Evolutionary conservation across 2,329 filamentous ascomycete genomes (phyloP).

Genomic region (Torrubiella hemipterigena): DNA sequence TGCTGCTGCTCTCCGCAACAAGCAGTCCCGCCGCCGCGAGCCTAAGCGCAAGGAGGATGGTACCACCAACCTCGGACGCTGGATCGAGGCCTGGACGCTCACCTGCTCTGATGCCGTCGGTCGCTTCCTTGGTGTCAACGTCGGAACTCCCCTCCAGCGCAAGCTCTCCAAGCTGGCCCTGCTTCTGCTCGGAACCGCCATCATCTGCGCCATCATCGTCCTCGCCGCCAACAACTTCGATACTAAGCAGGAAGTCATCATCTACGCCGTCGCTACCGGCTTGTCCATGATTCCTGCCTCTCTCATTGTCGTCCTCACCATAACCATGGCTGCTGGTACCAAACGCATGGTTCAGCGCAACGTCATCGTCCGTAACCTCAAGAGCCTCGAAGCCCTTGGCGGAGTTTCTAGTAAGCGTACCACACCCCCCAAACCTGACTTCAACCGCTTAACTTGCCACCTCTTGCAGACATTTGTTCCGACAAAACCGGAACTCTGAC

Average conservation of each 20-base stretch:
- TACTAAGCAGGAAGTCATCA: constrained; percentile 25
- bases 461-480: constrained; percentile 38
- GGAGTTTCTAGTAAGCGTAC: constrained; percentile 31
- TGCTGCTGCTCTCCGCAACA: constrained; percentile 32
- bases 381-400: constrained; percentile 40
- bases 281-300: constrained; percentile 39
- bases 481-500: constrained; percentile 46
- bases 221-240: constrained; percentile 28
- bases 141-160: constrained; percentile 57
- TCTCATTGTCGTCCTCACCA: constrained; percentile 40
- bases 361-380: constrained; percentile 39
- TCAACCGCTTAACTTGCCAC: constrained; percentile 12
- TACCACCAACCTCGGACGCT: constrained; percentile 17
- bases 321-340: constrained; percentile 45
- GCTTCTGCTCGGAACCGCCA: constrained; percentile 49
- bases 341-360: constrained; percentile 40
- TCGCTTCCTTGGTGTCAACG: constrained; percentile 34
- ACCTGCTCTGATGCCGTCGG: constrained; percentile 23
- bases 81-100: constrained; percentile 22
- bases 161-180: constrained; percentile 60
- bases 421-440: constrained; percentile 2
- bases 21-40: constrained; percentile 19
- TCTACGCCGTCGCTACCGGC: constrained; percentile 32
- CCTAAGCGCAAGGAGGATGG: constrained; percentile 32
- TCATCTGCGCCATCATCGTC: constrained; percentile 32